These are phyloP conservation scores for Epichloe gansuensis DNA, from an alignment of 2,329 filamentous ascomycete species.

Conservation along the genomic window DNA sequence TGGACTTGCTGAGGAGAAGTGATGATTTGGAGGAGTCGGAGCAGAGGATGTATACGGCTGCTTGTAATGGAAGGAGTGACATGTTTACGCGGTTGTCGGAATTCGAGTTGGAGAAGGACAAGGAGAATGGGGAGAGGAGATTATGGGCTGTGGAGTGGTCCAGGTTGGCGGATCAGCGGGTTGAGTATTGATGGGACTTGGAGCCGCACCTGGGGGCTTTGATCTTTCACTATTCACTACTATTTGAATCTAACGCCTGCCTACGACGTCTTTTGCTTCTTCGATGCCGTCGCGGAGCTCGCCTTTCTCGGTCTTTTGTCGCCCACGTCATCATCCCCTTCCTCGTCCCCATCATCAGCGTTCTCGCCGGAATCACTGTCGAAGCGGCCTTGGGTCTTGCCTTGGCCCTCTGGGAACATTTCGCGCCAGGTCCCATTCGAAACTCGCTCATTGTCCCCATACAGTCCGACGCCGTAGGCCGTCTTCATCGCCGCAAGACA, in stretches of 20 bases:
- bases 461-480: slow-evolving; percentile 51
- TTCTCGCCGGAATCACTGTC: slow-evolving; percentile 21
- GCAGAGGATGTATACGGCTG: slow-evolving; percentile 16
- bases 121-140: slow-evolving; percentile 9
- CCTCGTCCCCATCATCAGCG: slow-evolving; percentile 18
- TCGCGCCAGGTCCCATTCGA: slow-evolving; percentile 44
- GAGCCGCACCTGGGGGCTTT: background rate
- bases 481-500: slow-evolving; percentile 59
- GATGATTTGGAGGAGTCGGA: slow-evolving; percentile 14
- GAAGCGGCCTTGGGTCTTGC: slow-evolving; percentile 27
- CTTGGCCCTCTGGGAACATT: slow-evolving; percentile 27
- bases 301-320: slow-evolving; percentile 14
- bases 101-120: slow-evolving; percentile 13
- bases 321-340: slow-evolving; percentile 4
- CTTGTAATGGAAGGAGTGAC: slow-evolving; percentile 12
- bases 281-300: slow-evolving; percentile 6
- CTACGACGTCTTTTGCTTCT: slow-evolving; percentile 16
- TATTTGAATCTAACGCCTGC: background rate
- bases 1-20: slow-evolving; percentile 11
- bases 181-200: slow-evolving; percentile 9
- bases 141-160: slow-evolving; percentile 24
- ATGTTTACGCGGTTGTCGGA: slow-evolving; percentile 19
- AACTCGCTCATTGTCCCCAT: slow-evolving; percentile 50
- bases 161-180: slow-evolving; percentile 16
- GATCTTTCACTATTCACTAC: background rate